Evolutionary conservation across 2,329 filamentous ascomycete species (phyloP), one percentile per base, ranked within the genome.

Genomic region (Sclerotinia spermophila): DNA sequence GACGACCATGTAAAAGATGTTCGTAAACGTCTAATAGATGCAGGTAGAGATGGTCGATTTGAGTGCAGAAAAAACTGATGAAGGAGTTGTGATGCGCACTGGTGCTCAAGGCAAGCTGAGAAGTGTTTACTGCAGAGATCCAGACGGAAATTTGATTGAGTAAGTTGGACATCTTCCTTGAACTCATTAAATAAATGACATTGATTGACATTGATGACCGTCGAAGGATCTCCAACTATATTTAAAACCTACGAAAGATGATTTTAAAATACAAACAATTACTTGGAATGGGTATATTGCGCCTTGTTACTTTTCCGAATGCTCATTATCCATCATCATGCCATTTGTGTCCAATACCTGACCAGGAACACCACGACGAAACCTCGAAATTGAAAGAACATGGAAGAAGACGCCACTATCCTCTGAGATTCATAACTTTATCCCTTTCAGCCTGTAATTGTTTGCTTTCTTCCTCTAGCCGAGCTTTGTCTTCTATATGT

Each of bases 121-220:
- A 67, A 89, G 87, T 77, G 81, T 90, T 3, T 90, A 89, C 78
- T 82, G 87, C 66, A 80, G 87, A 51, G 87, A 90, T 78, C 86
- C 86, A 2, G 88, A 90, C 79, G 86, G 84, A 7, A 89, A 89
- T 77, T 74, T 90, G 73, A 83, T 90, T 55, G 87, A 90, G 87
- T 90, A 66, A 74, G 74, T 75, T 7, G 4, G 56, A 17, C 56
- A 17, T 10, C 15, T 38, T 38, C 42, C 58, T 42, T 33, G 7
- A 27, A 42, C 24, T 66, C 24, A 53, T 67, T 66, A 21, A 45
- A 56, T 61, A 33, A 56, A 51, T 56, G n/a, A n/a, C n/a, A n/a
- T n/a, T n/a, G n/a, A n/a, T n/a, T n/a, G n/a, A n/a, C n/a, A 44
- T 59, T 66, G 53, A 68, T 58, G 13, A 56, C 11, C n/a, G 10